Conservation (phyloP, 305 asterid genomes). For the Caryopteris hybrid region DNA sequence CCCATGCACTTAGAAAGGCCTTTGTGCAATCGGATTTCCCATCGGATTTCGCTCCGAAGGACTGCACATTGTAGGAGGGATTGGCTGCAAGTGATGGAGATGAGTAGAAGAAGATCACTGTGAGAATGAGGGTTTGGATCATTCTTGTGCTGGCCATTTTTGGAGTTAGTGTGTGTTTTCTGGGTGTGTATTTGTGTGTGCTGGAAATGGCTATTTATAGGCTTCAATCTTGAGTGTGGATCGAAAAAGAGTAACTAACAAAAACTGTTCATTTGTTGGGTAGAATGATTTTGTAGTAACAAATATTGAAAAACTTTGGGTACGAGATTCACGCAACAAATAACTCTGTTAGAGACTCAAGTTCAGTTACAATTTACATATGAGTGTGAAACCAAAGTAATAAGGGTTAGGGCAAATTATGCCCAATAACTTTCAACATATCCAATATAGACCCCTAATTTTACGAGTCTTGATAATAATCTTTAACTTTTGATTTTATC, state of each 20-base stretch:
- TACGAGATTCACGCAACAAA: too few species aligned
- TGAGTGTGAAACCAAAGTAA: too few species aligned
- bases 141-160: slow-evolving; percentile 6
- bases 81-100: slow-evolving; percentile 26
- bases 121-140: slow-evolving; percentile 16
- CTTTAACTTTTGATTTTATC: too few species aligned
- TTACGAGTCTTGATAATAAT: too few species aligned
- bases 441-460: too few species aligned
- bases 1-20: slow-evolving; percentile 63
- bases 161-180: background rate
- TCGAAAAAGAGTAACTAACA: slow-evolving; percentile 8
- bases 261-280: slow-evolving; percentile 7
- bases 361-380: too few species aligned
- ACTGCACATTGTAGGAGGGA: slow-evolving; percentile 38
- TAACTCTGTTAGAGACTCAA: too few species aligned
- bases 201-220: slow-evolving; percentile 22
- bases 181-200: background rate
- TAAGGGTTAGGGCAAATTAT: too few species aligned
- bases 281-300: background rate
- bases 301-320: background rate
- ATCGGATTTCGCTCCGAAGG: slow-evolving; percentile 51
- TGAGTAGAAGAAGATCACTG: background rate
- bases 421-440: too few species aligned
- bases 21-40: slow-evolving; percentile 46
- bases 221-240: background rate